These are phyloP conservation scores for Erysimum cheiri DNA, from an alignment of 441 rosid species.

Conservation along the genomic window DNA sequence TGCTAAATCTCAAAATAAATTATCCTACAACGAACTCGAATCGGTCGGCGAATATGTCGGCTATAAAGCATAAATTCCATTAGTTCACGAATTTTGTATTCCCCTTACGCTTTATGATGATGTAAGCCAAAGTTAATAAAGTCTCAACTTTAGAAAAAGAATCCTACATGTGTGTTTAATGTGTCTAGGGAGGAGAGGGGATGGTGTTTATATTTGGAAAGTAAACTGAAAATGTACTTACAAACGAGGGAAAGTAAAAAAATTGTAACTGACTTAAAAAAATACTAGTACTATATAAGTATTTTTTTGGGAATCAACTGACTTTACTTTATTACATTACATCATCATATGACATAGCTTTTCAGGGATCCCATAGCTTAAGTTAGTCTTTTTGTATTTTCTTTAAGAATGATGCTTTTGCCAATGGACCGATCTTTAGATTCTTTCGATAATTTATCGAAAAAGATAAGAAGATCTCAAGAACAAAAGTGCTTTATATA, in stretches of 20 bases:
- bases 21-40: background rate
- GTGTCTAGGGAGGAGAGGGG: background rate
- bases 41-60: background rate
- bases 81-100: background rate
- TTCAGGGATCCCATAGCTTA: background rate
- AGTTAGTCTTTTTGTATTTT: constrained; percentile 13
- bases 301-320: background rate
- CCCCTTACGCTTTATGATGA: background rate
- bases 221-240: background rate
- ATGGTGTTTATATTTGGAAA: background rate
- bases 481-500: background rate
- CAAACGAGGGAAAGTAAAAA: background rate
- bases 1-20: constrained; percentile 15
- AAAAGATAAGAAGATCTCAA: background rate
- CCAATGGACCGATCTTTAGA: constrained; percentile 9
- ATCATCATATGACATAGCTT: constrained; percentile 7
- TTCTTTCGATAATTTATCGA: background rate
- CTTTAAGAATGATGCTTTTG: constrained; percentile 5
- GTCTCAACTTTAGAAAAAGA: background rate
- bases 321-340: background rate
- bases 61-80: background rate
- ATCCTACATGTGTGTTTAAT: background rate
- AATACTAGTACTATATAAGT: too few species aligned
- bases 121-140: background rate
- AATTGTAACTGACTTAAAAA: background rate